Evolutionary conservation across 177 flowering plant genomes (phyloP), one percentile per base, ranked within the genome.

Genomic region (Vitis hybrid): DNA sequence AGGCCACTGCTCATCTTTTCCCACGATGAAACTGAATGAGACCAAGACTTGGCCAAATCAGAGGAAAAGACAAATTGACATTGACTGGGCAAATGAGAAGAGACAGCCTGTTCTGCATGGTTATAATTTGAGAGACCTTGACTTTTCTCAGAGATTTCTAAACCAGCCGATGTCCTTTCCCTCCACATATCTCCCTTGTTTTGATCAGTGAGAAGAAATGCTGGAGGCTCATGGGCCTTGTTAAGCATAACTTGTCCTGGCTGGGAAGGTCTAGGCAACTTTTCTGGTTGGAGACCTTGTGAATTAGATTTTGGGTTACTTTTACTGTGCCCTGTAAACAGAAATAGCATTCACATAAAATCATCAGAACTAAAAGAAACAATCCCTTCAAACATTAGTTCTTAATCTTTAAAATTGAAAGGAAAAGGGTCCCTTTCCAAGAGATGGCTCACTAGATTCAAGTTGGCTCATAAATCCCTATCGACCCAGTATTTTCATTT

Each of bases 301-400:
- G 80, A 65, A 62, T 58, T 13, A 65, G 81, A 74, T 62, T 56
- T 62, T 48, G 50, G 52, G 56, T 65, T 77, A 65, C 66, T 65
- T 77, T 73, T 76, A 59, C 73, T 19, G 19, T 77, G 51, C 72
- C 82, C 91, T 87, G 87, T 55, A 60, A 67, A 62, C 11, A 65
- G 15, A 64, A 16, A 72, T 32, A 67, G 13, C 49, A 70, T 16
- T 50, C 32, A 27, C 16, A 64, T 40, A n/a, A 72, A 49, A 60
- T 56, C 13, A 65, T 52, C 50, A 74, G 30, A 60, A 40, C 11
- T 12, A 65, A 19, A 35, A 72, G 56, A 57, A 54, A 40, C 56
- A 55, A 7, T 24, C 51, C n/a, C 13, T 35, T 27, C 55, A 35
- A 30, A 30, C 6, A 30, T 5, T 48, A 13, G 32, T 24, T 2